Conservation (phyloP, 495 filamentous ascomycete species). For the Niebla homalea region DNA sequence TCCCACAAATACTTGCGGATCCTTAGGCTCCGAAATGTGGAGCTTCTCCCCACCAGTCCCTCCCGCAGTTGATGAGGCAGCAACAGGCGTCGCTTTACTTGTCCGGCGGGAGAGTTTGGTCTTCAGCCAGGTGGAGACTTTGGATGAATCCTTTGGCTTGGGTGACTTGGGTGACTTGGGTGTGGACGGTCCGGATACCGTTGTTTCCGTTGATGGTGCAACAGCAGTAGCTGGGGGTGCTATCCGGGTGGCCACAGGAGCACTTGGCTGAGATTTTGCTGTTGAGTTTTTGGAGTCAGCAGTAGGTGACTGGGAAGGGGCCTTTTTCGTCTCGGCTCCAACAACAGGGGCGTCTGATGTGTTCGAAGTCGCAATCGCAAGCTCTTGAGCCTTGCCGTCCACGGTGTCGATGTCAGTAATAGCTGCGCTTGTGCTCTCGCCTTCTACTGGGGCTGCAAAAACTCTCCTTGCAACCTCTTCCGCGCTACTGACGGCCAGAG, state of each 20-base stretch:
- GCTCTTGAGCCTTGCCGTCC: neutral
- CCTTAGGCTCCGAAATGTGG: neutral
- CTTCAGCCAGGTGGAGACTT: constrained; percentile 50
- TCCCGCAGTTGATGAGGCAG: neutral
- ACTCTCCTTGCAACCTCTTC: constrained; percentile 8
- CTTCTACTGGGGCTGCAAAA: constrained; percentile 8
- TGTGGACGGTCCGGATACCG: constrained; percentile 14
- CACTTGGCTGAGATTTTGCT: constrained; percentile 1
- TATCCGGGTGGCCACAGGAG: constrained; percentile 14
- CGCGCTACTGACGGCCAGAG: neutral
- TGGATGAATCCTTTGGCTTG: constrained; percentile 22
- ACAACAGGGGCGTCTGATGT: constrained; percentile 3
- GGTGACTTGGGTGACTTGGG: constrained; percentile 7
- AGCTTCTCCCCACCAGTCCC: neutral
- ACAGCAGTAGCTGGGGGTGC: constrained; percentile 16
- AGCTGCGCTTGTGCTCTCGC: neutral
- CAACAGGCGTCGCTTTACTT: constrained; percentile 17
- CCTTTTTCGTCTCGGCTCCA: neutral
- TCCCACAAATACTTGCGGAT: constrained; percentile 31
- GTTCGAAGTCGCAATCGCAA: constrained; percentile 3
- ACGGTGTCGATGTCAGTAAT: neutral
- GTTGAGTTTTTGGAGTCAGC: neutral
- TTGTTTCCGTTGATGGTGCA: constrained; percentile 18
- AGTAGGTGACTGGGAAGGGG: neutral
- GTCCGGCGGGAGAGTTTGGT: constrained; percentile 34